Evolutionary conservation across 768 basidiomycete species (phyloP).

Genomic region (Agrocybe chaxingu): DNA sequence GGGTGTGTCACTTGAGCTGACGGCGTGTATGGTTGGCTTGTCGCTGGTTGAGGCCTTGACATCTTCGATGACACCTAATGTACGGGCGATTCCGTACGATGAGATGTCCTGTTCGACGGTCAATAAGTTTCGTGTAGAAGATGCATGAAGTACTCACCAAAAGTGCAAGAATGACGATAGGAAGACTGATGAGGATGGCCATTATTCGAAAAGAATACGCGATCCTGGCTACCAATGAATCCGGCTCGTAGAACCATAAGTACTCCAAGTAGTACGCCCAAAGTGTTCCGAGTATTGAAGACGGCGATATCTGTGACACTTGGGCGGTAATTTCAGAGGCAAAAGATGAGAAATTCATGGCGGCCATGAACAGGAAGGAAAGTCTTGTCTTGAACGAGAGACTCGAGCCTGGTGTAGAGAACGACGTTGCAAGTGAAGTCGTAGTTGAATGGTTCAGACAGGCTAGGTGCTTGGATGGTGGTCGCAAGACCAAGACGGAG

Average conservation of each 20-base stretch:
- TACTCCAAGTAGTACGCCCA: constrained; percentile 63
- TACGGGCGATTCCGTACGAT: constrained; percentile 81
- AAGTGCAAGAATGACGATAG: constrained; percentile 50
- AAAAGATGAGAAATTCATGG: constrained; percentile 33
- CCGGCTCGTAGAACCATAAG: constrained; percentile 60
- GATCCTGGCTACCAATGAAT: constrained; percentile 65
- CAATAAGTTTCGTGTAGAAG: constrained; percentile 7
- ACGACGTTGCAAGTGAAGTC: too few relatives aligned
- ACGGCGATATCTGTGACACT: constrained; percentile 24
- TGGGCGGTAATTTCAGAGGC: constrained; percentile 26
- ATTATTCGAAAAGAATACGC: constrained; percentile 66
- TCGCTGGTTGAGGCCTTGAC: constrained; percentile 74
- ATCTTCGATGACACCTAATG: constrained; percentile 73
- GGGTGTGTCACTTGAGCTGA: constrained; percentile 19
- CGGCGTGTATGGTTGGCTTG: constrained; percentile 34
- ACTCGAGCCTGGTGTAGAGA: too few relatives aligned
- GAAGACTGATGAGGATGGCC: constrained; percentile 61
- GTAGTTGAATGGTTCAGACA: too few relatives aligned
- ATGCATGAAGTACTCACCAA: constrained; percentile 42
- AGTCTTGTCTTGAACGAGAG: too few relatives aligned
- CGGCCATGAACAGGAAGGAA: not conserved
- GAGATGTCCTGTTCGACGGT: constrained; percentile 58
- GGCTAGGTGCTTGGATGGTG: too few relatives aligned
- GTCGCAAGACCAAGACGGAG: too few relatives aligned
- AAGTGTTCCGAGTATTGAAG: constrained; percentile 39